These are phyloP conservation scores for Penicillium cinerascens DNA, from an alignment of 495 filamentous ascomycete genomes.

Conservation along the genomic window DNA sequence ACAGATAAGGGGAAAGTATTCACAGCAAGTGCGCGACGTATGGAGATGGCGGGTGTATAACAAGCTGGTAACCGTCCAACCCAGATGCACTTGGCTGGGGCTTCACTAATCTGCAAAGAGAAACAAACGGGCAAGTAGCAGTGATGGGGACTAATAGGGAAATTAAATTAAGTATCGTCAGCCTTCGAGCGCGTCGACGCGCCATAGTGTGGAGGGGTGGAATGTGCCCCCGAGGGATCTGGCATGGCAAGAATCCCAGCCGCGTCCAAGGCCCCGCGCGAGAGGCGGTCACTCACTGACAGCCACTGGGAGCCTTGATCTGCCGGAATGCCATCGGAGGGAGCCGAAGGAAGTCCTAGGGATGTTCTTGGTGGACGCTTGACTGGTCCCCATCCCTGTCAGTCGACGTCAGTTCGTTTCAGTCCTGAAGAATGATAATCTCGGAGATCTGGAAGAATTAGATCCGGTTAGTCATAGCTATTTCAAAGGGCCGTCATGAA, in stretches of 20 bases:
- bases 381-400: conserved; percentile 16
- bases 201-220: conserved; percentile 30
- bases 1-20: background rate
- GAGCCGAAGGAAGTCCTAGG: conserved; percentile 2
- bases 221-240: conserved; percentile 28
- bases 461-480: conserved; percentile 1
- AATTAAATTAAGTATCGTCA: conserved; percentile 11
- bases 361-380: conserved; percentile 3
- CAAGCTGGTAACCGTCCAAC: conserved; percentile 2
- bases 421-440: conserved; percentile 14
- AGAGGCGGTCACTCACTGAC: background rate
- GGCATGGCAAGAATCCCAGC: conserved; percentile 28
- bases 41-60: background rate
- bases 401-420: conserved; percentile 17
- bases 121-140: conserved; percentile 5
- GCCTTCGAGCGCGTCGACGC: conserved; percentile 30
- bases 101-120: conserved; percentile 5
- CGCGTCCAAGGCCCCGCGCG: conserved; percentile 7
- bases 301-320: conserved; percentile 7
- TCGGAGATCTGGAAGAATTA: conserved; percentile 6
- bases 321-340: conserved; percentile 16
- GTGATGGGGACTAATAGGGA: conserved; percentile 16
- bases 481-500: conserved; percentile 5
- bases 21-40: background rate
- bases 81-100: conserved; percentile 5